Evolutionary conservation across 352 stramenopile genomes (phyloP), one percentile per base, ranked within the genome.

Genomic region (Phytophthora hybrid): DNA sequence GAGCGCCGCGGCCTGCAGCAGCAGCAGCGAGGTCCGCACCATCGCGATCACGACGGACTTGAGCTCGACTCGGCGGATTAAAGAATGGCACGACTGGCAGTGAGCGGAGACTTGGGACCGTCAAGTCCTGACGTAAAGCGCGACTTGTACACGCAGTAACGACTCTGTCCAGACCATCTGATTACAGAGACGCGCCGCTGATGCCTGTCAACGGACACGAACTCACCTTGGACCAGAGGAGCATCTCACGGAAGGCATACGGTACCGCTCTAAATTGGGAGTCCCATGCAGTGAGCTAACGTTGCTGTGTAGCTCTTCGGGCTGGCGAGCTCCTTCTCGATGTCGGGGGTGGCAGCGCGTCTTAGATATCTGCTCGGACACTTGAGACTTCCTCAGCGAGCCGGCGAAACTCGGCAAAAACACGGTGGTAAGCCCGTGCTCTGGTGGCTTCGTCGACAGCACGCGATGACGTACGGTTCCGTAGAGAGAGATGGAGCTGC

Each of bases 21-120:
- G 62, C 51, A 53, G 44, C 65, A 66, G 52, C 58, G 55, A 64
- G 11, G 31, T 51, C n/a, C 57, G 34, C 70, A 66, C 46, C 60
- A 57, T 65, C 2, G 62, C 19, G 19, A 31, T 54, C 37, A 39
- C 21, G 11, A 29, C 19, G 46, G 23, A 41, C 34, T 41, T 73
- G 62, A 52, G 52, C 47, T 74, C 47, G 66, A 71, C 66, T 41
- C n/a, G 54, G 41, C 62, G 19, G 52, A 81, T 78, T 74, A 32
- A 63, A 62, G 32, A 78, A 78, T 81, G 74, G 16, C n/a, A 19
- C 47, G 57, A 19, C 39, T 44, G 21, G 10, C 23, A 26, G 23
- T 26, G 47, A 60, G 32, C 26, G 19, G 47, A 67, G 64, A 26
- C 23, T 26, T 13, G 34, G 34, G 32, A 21, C 52, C 26, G 31